Conservation (phyloP, 2,329 filamentous ascomycete genomes). For the Clathrospora elynae region DNA sequence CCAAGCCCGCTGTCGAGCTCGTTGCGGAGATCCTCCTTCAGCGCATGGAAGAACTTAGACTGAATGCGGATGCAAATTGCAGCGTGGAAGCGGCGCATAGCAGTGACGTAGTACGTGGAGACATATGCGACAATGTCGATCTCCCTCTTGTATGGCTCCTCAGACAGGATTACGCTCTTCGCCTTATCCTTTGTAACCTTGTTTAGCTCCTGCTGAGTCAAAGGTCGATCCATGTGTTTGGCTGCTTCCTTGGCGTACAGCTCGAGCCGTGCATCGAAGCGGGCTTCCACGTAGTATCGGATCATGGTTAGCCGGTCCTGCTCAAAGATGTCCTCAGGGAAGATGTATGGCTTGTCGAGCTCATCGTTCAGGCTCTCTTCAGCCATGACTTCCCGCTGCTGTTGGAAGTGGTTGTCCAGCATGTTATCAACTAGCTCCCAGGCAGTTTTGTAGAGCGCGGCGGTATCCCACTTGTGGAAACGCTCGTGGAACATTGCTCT, state of each 20-base stretch:
- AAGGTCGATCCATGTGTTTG: slow-evolving; percentile 16
- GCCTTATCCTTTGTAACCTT: slow-evolving; percentile 32
- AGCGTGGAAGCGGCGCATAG: slow-evolving; percentile 68
- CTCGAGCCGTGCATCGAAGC: slow-evolving; percentile 33
- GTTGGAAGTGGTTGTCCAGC: slow-evolving; percentile 30
- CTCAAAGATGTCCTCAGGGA: slow-evolving; percentile 28
- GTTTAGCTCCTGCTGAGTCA: slow-evolving; percentile 32
- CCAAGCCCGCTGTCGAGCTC: slow-evolving; percentile 34
- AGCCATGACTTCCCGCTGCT: slow-evolving; percentile 32
- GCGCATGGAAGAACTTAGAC: slow-evolving; percentile 41
- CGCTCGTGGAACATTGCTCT: slow-evolving; percentile 31
- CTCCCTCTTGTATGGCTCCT: slow-evolving; percentile 65
- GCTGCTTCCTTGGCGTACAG: slow-evolving; percentile 32
- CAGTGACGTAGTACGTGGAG: slow-evolving; percentile 71
- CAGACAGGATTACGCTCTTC: slow-evolving; percentile 49
- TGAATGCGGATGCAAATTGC: slow-evolving; percentile 49
- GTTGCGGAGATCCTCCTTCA: slow-evolving; percentile 27
- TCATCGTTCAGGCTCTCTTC: slow-evolving; percentile 41
- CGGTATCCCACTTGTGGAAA: slow-evolving; percentile 38
- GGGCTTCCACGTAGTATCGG: slow-evolving; percentile 28
- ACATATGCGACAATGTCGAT: slow-evolving; percentile 67
- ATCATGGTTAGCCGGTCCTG: slow-evolving; percentile 23
- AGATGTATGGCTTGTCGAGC: slow-evolving; percentile 44
- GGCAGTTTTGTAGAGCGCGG: slow-evolving; percentile 35
- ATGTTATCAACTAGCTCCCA: slow-evolving; percentile 33